Percentiles rank a stretch among this genome's conserved stretches.
Evolutionary conservation across 108 stramenopile genomes (phyloP).

Genomic region (Hondaea fermentalgiana): DNA sequence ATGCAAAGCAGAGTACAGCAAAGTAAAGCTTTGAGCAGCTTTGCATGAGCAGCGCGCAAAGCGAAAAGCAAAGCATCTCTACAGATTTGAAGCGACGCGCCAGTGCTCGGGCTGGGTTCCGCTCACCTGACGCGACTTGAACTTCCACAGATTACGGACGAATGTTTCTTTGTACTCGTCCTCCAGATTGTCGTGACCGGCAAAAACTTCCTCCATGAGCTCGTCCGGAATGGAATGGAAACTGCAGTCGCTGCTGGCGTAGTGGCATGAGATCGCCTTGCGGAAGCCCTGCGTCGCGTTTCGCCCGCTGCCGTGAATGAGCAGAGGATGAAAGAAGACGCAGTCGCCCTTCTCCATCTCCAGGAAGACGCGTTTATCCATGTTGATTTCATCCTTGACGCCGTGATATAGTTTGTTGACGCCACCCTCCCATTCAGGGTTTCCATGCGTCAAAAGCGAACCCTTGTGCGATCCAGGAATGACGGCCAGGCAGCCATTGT

Average conservation of each 20-base stretch:
- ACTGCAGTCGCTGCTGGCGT: neutral
- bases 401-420: neutral
- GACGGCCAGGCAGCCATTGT: neutral
- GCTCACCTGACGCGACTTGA: too few species aligned
- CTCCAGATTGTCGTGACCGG: neutral
- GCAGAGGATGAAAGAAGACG: neutral
- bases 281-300: neutral
- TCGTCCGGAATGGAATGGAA: neutral
- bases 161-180: too few species aligned
- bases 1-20: too few species aligned
- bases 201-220: neutral
- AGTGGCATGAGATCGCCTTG: slow-evolving; percentile 4
- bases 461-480: neutral
- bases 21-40: too few species aligned
- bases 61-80: too few species aligned
- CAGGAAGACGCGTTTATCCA: neutral
- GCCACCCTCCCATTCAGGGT: slow-evolving; percentile 4
- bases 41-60: too few species aligned
- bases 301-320: neutral
- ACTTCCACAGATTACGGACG: too few species aligned
- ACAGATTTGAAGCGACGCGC: too few species aligned
- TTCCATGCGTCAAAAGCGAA: neutral
- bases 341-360: slow-evolving; percentile 11
- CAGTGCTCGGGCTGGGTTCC: too few species aligned
- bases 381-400: neutral